Conservation (phyloP, 1,284 basidiomycete species). For the Caloboletus firmus region DNA sequence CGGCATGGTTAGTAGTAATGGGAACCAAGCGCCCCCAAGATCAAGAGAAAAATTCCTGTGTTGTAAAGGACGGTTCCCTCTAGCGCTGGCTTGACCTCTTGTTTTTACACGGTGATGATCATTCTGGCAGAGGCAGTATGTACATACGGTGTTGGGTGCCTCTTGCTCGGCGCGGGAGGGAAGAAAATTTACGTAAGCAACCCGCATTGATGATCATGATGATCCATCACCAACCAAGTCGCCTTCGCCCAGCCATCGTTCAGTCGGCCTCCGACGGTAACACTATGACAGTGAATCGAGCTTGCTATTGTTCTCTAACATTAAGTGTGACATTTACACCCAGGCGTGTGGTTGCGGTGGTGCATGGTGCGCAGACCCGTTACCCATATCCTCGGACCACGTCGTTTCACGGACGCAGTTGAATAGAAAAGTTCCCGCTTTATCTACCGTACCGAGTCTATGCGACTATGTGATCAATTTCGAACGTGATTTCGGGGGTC, state of each 20-base stretch:
- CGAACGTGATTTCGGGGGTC: conserved; percentile 1
- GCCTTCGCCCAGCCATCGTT: not conserved
- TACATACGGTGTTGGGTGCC: not conserved
- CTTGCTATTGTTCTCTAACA: not conserved
- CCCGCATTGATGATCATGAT: not conserved
- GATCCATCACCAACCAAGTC: not conserved
- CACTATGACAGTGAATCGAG: not conserved
- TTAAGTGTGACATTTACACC: not conserved
- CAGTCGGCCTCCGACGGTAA: conserved; percentile 1
- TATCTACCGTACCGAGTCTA: not conserved
- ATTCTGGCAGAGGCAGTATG: not conserved
- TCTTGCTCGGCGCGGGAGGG: not conserved
- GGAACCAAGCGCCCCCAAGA: not conserved
- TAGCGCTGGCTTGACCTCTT: not conserved
- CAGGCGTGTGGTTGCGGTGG: not conserved
- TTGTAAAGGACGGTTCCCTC: not conserved
- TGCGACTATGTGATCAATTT: conserved; percentile 8
- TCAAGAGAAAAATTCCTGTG: not conserved
- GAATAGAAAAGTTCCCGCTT: not conserved
- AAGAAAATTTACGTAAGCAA: conserved; percentile 18
- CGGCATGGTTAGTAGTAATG: not conserved
- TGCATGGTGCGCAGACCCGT: not conserved
- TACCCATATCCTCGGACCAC: not conserved
- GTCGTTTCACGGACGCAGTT: not conserved
- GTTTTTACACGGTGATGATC: not conserved